Percentiles rank a stretch among this genome's conserved stretches.
Evolutionary conservation across 2,329 filamentous ascomycete species (phyloP).

Genomic region (Metarhizium album): DNA sequence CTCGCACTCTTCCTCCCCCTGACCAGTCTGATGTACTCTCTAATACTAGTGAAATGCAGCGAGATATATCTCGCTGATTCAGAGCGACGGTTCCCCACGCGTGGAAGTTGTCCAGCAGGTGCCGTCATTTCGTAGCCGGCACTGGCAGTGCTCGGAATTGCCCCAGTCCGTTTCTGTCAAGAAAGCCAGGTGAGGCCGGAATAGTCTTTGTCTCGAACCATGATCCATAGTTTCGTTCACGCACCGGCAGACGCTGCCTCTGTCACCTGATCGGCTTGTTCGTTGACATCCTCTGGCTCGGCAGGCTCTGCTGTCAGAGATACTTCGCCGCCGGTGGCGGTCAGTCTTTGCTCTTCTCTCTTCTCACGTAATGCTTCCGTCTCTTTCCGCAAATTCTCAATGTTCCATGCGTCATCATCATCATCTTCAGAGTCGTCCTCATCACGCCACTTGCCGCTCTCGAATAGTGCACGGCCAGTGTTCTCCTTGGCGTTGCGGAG

Average conservation of each 20-base stretch:
- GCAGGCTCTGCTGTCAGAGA: background rate
- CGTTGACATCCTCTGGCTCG: conserved; percentile 2
- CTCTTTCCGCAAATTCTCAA: conserved; percentile 72
- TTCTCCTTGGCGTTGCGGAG: conserved; percentile 87
- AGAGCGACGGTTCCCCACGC: background rate
- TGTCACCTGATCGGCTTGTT: conserved; percentile 3
- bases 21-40: background rate
- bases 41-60: conserved; percentile 2
- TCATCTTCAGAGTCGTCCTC: conserved; percentile 52
- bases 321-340: conserved; percentile 10
- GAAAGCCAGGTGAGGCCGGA: background rate
- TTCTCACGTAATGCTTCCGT: conserved; percentile 64
- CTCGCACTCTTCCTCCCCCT: background rate
- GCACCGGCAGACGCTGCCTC: conserved; percentile 7
- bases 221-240: conserved; percentile 3
- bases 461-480: conserved; percentile 88
- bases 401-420: conserved; percentile 61
- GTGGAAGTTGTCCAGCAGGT: conserved; percentile 7
- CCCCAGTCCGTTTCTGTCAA: conserved; percentile 9
- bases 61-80: background rate
- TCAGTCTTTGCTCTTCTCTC: conserved; percentile 66
- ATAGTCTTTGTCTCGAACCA: background rate
- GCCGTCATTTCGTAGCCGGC: conserved; percentile 1
- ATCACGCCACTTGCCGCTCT: conserved; percentile 85
- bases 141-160: conserved; percentile 17